phyloP scores from a whole-genome alignment of 129 eudicot species.

The Tagetes patula region DNA sequence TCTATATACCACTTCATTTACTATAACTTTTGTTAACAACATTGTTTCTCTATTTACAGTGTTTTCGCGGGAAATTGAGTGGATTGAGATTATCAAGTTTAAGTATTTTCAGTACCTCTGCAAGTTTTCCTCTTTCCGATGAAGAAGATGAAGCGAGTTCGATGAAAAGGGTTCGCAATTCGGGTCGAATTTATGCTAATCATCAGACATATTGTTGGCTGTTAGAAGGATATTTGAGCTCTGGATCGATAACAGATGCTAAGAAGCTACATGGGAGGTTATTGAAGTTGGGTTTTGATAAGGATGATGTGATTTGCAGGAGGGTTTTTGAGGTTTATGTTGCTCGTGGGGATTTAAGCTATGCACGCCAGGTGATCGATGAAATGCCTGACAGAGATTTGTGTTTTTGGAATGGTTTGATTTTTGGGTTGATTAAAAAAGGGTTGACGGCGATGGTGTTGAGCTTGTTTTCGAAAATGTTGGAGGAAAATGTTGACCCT shows the following conservation, averaged over 20 bases:
- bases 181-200: constrained; percentile 35
- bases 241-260: constrained; percentile 50
- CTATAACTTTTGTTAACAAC: not conserved
- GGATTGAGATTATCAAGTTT: constrained; percentile 26
- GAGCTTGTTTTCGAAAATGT: constrained; percentile 44
- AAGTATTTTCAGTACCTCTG: constrained; percentile 28
- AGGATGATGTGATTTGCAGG: constrained; percentile 35
- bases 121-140: constrained; percentile 34
- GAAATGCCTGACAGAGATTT: constrained; percentile 50
- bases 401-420: constrained; percentile 54
- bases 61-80: constrained; percentile 24
- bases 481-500: constrained; percentile 37
- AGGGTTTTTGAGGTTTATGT: constrained; percentile 51
- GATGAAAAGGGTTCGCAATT: constrained; percentile 6
- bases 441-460: constrained; percentile 35
- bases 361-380: constrained; percentile 50
- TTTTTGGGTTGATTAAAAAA: constrained; percentile 39
- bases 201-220: constrained; percentile 56
- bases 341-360: constrained; percentile 38
- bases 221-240: constrained; percentile 44
- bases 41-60: constrained; percentile 36
- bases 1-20: not conserved
- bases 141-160: constrained; percentile 34
- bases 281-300: constrained; percentile 55
- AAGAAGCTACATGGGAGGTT: constrained; percentile 60